Evolutionary conservation across 2,329 filamentous ascomycete species (phyloP), one percentile per base, ranked within the genome.

Genomic region (Talaromyces piceae): DNA sequence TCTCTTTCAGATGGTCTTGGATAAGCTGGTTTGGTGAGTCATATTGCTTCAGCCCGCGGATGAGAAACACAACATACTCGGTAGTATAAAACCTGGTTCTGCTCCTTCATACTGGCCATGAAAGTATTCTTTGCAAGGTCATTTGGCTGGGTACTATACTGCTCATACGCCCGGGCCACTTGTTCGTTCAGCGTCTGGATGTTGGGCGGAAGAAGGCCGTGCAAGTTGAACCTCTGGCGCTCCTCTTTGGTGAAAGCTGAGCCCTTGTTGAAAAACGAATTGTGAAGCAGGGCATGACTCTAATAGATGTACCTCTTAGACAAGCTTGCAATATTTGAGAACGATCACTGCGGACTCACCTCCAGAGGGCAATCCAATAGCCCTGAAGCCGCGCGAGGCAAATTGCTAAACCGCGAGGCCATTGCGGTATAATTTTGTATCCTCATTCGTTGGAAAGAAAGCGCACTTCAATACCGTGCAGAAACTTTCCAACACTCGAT

Each of bases 101-200:
- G 90, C 59, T 88, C 83, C 62, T 88, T 90, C 73, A 95, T 75
- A 46, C 85, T 89, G 0, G 86, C 87, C 75, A 95, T 78, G 63
- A 95, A 95, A 0, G 88, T 91, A 60, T 95, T 95, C 72, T 93
- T 94, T 33, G 84, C 84, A 31, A 95, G 69, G 56, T 85, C 79
- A 63, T 84, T 79, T 0, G 69, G 64, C 3, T 79, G 76, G 2
- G 75, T 79, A 18, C 70, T 73, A 68, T 91, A 95, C 64, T 95
- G 90, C 58, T 88, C 71, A 65, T 94, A 94, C 1, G 90, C 89
- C 22, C 90, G 80, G 51, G 81, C 71, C 46, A 81, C 81, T 64
- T 95, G 90, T 61, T 88, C 81, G 4, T 91, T 84, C 4, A 95
- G 76, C 0, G 81, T 86, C 63, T 91, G 86, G 5, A 88, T 73